Conservation (phyloP, 176 grass and related monocot genomes). For the Echinochloa phyllopogon region DNA sequence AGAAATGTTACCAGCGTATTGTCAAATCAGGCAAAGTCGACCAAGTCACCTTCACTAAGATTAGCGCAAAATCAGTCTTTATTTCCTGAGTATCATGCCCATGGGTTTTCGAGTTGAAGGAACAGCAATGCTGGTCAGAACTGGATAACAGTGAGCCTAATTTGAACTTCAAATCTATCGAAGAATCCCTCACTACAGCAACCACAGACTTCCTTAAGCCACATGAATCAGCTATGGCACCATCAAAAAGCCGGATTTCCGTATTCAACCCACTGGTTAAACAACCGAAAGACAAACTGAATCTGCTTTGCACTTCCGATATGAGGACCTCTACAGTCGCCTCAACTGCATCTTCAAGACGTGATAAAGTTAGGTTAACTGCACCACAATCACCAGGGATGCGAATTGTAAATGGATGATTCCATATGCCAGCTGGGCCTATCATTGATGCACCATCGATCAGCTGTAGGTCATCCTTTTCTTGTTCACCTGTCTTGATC, state of each 20-base stretch:
- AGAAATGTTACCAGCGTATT: neutral
- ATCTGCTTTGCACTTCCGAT: slow-evolving; percentile 17
- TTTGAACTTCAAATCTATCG: slow-evolving; percentile 22
- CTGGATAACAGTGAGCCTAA: neutral
- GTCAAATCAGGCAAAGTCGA: slow-evolving; percentile 7
- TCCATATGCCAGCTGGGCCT: too few relatives aligned
- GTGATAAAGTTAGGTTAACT: neutral
- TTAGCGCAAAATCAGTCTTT: slow-evolving; percentile 31
- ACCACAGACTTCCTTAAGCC: slow-evolving; percentile 21
- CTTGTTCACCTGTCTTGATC: neutral
- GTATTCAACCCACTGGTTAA: slow-evolving; percentile 5
- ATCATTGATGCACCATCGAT: neutral
- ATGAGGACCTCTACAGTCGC: slow-evolving; percentile 16
- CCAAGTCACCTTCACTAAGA: slow-evolving; percentile 23
- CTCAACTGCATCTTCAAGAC: neutral
- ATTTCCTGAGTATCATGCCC: slow-evolving; percentile 30
- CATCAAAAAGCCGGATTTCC: slow-evolving; percentile 33
- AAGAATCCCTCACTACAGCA: neutral
- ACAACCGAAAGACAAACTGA: slow-evolving; percentile 15
- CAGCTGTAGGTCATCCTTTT: slow-evolving; percentile 4
- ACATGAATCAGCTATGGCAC: neutral
- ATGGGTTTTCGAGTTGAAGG: slow-evolving; percentile 7
- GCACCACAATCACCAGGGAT: neutral
- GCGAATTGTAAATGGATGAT: neutral
- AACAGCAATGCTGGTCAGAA: neutral